These are phyloP conservation scores for Chlamydomonas eustigma DNA, from an alignment of 139 green algal species.

Conservation along the genomic window DNA sequence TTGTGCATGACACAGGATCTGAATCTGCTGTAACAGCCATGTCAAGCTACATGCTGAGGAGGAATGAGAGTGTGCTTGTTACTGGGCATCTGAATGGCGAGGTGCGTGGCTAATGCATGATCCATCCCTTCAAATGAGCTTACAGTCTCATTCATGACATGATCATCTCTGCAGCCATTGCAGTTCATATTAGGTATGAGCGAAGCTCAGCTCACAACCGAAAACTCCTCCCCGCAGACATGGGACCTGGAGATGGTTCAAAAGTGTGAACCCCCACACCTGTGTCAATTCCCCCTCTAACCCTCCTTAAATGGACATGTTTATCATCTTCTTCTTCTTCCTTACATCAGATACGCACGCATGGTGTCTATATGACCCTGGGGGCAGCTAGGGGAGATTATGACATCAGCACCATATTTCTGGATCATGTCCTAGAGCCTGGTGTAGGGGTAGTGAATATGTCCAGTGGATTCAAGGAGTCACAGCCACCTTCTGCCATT, in stretches of 20 bases:
- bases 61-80: constrained; percentile 27
- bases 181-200: too few species aligned
- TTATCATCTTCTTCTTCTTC: too few species aligned
- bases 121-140: too few species aligned
- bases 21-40: constrained; percentile 25
- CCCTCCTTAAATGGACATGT: neutral
- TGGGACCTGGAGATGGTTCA: neutral
- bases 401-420: neutral
- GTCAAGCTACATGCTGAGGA: constrained; percentile 20
- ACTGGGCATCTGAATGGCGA: constrained; percentile 40
- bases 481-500: neutral
- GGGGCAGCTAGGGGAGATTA: neutral
- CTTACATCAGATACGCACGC: constrained; percentile 18
- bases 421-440: neutral
- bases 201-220: too few species aligned
- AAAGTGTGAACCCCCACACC: neutral
- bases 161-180: too few species aligned
- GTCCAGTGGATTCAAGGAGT: neutral
- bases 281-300: neutral
- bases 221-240: too few species aligned
- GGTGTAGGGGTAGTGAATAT: neutral
- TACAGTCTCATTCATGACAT: too few species aligned
- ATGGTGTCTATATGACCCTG: neutral
- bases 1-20: constrained; percentile 7
- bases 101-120: neutral